Percentiles rank a stretch among this genome's conserved stretches.
Conservation (phyloP, 371 early-diverging fungal species). For the Dipsacomyces acuminosporus region DNA sequence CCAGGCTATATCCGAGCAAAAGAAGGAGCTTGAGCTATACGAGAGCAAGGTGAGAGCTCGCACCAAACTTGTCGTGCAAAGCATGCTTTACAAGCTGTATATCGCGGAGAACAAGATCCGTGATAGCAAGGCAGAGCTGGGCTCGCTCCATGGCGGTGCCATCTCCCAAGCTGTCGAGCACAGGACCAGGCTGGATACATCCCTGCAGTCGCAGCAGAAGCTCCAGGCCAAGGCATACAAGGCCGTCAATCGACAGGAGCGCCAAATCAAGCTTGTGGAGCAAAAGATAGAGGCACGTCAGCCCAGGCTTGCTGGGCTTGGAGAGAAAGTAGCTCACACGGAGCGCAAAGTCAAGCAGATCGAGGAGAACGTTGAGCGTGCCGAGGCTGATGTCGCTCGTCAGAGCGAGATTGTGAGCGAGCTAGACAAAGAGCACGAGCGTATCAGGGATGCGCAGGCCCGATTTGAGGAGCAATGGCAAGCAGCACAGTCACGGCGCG, state of each 20-base stretch:
- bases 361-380: constrained; percentile 51
- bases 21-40: constrained; percentile 83
- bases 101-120: constrained; percentile 66
- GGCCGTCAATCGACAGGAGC: constrained; percentile 67
- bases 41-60: constrained; percentile 59
- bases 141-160: constrained; percentile 44
- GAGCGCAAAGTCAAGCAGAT: constrained; percentile 63
- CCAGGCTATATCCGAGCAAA: constrained; percentile 86
- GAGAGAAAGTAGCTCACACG: constrained; percentile 67
- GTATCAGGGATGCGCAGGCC: constrained; percentile 50
- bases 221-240: constrained; percentile 68
- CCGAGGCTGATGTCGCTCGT: constrained; percentile 55
- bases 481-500: constrained; percentile 4
- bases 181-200: constrained; percentile 52
- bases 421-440: constrained; percentile 48
- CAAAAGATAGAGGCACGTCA: constrained; percentile 44
- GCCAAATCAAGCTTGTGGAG: constrained; percentile 57
- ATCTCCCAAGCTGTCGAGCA: constrained; percentile 44
- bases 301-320: constrained; percentile 52
- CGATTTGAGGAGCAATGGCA: constrained; percentile 46
- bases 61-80: constrained; percentile 57
- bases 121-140: constrained; percentile 51
- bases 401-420: constrained; percentile 52
- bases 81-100: constrained; percentile 84
- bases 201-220: constrained; percentile 60